Base-by-base conservation (phyloP, 192 early-diverging fungal genomes). In the Rhizophagus clarus region DNA sequence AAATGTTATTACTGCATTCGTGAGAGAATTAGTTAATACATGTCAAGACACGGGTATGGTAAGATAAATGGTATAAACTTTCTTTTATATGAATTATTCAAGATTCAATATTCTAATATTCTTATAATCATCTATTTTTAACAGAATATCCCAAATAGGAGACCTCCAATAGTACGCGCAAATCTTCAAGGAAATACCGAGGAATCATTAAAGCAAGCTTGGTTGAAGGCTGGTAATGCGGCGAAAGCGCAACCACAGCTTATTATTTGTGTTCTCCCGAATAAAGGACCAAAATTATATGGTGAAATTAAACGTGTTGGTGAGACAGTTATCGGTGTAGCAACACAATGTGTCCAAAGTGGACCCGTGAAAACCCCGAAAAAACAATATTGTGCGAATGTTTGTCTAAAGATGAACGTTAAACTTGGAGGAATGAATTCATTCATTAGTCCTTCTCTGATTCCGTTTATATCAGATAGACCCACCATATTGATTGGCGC, bases 351-450 rank as follows among this genome's bases (percentile, higher is more conserved):
- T 82, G 89, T 98, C 74, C 95, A 94, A 77, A 82, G 89, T 22
- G 94, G 91, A 82, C 91, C 96, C 79, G 86, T 94, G 80, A 87
- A 87, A 81, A 81, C 89, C 17, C 86, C 93, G 15, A 96, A 93
- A 83, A 80, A 90, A 45, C 95, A 96, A 84, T 98, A 97, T 85
- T 95, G 93, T 75, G 96, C 96, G 10, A 98, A 97, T 72, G 93
- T 98, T 28, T 95, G 91, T 66, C 84, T 98, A 49, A 98, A 98
- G 87, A 17, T 56, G 17, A 56, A 56, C 2, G 51, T 56, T 5
- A 56, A 56, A 20, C 20, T 56, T 20, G 51, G 96, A 61, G 96
- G 96, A 49, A 91, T 90, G 83, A 97, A 97, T 88, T 87, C 89
- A 28, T 87, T 85, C 67, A 83, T 98, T 32, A 81, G 63, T 0